A percentile compares a stretch with the other conserved stretches of the same genome.
Conservation (phyloP, 2,329 filamentous ascomycete genomes). For the Harringtonia lauricola region DNA sequence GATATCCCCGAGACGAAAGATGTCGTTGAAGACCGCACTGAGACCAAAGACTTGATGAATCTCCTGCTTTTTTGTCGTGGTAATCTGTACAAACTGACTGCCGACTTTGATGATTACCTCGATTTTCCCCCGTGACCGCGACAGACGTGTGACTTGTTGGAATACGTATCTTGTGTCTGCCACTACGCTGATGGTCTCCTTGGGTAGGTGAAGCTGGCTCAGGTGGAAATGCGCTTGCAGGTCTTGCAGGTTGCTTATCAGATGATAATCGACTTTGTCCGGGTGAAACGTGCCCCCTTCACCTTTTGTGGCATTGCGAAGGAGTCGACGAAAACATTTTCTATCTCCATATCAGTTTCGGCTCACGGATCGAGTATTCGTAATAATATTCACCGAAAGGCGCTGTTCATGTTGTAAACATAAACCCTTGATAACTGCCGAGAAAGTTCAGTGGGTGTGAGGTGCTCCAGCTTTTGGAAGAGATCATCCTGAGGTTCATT, state of each 20-base stretch:
- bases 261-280: slow-evolving; percentile 53
- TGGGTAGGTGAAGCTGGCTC: slow-evolving; percentile 54
- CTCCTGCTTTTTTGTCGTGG: slow-evolving; percentile 58
- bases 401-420: slow-evolving; percentile 64
- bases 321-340: slow-evolving; percentile 53
- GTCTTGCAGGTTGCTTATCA: slow-evolving; percentile 55
- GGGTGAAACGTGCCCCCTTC: slow-evolving; percentile 51
- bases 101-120: slow-evolving; percentile 60
- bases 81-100: slow-evolving; percentile 59
- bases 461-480: slow-evolving; percentile 50
- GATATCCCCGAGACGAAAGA: slow-evolving; percentile 56
- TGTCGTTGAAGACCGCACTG: slow-evolving; percentile 56
- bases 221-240: slow-evolving; percentile 57
- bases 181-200: slow-evolving; percentile 59
- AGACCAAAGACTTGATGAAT: slow-evolving; percentile 51
- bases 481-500: slow-evolving; percentile 55
- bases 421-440: slow-evolving; percentile 51
- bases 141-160: slow-evolving; percentile 52
- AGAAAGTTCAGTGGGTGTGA: slow-evolving; percentile 51
- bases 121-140: slow-evolving; percentile 59
- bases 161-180: slow-evolving; percentile 56
- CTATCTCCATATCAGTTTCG: slow-evolving; percentile 16
- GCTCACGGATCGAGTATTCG: no score
- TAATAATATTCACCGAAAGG: slow-evolving; percentile 41
- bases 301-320: slow-evolving; percentile 50